Evolutionary conservation across 106 monocot species (phyloP).

Genomic region (Dioscorea zingiberensis): DNA sequence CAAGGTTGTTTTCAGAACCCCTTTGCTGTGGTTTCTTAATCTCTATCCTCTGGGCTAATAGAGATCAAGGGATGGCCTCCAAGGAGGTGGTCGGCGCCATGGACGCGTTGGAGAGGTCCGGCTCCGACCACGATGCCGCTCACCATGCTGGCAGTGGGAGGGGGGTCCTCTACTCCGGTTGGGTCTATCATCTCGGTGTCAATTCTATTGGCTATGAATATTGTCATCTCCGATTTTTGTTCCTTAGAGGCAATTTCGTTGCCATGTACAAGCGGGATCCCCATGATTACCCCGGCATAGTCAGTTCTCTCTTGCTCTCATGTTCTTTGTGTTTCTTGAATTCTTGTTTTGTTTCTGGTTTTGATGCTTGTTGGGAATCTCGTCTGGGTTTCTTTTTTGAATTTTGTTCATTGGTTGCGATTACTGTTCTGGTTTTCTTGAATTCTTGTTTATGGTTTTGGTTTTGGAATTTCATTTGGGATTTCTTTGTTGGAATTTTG

Average conservation of each 20-base stretch:
- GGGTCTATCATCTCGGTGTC: slow-evolving; percentile 91
- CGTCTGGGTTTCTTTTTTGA: background rate
- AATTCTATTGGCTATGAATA: slow-evolving; percentile 87
- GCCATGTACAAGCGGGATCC: slow-evolving; percentile 95
- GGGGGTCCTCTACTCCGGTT: slow-evolving; percentile 49
- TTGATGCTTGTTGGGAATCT: background rate
- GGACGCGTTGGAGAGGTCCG: no score
- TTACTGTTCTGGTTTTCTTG: background rate
- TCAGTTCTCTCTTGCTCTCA: slow-evolving; percentile 18
- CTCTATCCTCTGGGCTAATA: no score
- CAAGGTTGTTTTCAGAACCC: no score
- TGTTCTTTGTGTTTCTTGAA: background rate
- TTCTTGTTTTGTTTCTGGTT: background rate
- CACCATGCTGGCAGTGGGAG: slow-evolving; percentile 1
- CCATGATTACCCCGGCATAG: slow-evolving; percentile 39
- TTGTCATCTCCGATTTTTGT: slow-evolving; percentile 84
- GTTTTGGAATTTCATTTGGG: background rate
- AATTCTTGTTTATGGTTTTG: background rate
- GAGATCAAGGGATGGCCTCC: no score
- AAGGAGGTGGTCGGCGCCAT: no score
- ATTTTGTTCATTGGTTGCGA: background rate
- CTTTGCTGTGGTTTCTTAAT: no score
- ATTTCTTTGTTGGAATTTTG: background rate
- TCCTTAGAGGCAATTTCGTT: slow-evolving; percentile 49
- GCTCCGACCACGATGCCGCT: no score